Evolutionary conservation across 2,329 filamentous ascomycete species (phyloP), one percentile per base, ranked within the genome.

Genomic region (Phaeosphaeriaceae sp.): DNA sequence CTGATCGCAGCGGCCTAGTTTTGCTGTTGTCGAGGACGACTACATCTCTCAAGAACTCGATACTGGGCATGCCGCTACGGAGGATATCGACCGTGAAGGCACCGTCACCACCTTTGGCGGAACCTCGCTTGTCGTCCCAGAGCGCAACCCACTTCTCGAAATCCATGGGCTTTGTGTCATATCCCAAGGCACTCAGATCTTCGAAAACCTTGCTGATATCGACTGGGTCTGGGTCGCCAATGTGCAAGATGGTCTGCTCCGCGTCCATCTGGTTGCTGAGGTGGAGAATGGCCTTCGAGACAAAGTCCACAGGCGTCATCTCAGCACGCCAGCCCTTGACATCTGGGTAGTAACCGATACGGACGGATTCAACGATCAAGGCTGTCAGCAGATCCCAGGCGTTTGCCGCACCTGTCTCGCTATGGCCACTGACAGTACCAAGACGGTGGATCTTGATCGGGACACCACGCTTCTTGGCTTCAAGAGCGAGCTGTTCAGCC

Each of bases 221-320:
- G 2, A 92, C 85, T 1, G 91, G 91, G 44, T 85, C 84, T 2
- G 91, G 86, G 64, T 94, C 90, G 6, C 91, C 91, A 0, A 94
- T 81, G 67, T 94, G 91, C 77, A 91, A 92, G 8, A 93, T 79
- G 0, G 83, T 83, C 68, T 91, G 89, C 10, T 88, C 82, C 1
- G 83, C 82, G 35, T 88, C 82, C 0, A 80, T 84, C 58, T 92
- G 84, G 65, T 89, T 88, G 43, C 89, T 85, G 21, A 94, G 84
- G 19, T 90, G 87, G 23, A 91, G 81, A 64, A 94, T 91, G 3
- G 90, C 88, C 63, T 88, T 88, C 78, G 88, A 91, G 58, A 93
- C 90, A 69, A 92, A 93, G 76, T 94, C 91, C 15, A 93, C 91
- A 0, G 91, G 91, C 0, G 91, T 93, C 91, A 94, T 94, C 78